phyloP scores from a whole-genome alignment of 305 asterid species.

The Rubia peregrina region DNA sequence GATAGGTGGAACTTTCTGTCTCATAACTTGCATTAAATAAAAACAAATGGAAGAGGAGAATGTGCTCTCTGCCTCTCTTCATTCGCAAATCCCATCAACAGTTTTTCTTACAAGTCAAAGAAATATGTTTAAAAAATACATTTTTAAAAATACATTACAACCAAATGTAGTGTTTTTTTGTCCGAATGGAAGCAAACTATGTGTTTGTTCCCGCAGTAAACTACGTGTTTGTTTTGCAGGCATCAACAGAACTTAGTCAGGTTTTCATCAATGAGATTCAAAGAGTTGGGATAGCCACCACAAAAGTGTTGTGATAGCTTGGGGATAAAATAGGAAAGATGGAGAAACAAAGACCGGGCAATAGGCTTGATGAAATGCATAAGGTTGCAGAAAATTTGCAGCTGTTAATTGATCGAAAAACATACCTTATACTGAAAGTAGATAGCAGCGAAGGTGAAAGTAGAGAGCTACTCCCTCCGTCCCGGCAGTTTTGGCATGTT shows the following conservation, averaged over 20 bases:
- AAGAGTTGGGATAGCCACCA: constrained; percentile 69
- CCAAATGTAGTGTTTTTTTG: too few relatives aligned
- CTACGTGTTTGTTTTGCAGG: constrained; percentile 36
- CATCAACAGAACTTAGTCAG: constrained; percentile 67
- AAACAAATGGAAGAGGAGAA: too few relatives aligned
- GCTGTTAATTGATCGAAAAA: constrained; percentile 67
- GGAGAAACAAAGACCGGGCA: constrained; percentile 62
- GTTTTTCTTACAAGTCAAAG: too few relatives aligned
- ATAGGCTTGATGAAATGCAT: constrained; percentile 62
- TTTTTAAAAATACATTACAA: too few relatives aligned
- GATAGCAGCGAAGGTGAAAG: constrained; percentile 38
- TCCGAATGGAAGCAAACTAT: too few relatives aligned
- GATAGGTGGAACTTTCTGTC: too few relatives aligned
- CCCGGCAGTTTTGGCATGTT: too few relatives aligned
- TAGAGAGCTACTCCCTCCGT: too few relatives aligned
- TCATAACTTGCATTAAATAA: too few relatives aligned
- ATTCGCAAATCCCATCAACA: too few relatives aligned
- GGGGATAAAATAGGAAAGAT: constrained; percentile 78
- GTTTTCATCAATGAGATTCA: constrained; percentile 57
- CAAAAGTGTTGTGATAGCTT: constrained; percentile 52
- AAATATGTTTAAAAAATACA: too few relatives aligned
- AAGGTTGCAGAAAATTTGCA: constrained; percentile 85
- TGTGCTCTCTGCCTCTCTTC: too few relatives aligned
- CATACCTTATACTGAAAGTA: constrained; percentile 74
- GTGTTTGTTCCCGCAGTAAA: neutral